phyloP scores from a whole-genome alignment of 148 eudicot species.

The Amaranthus palmeri region DNA sequence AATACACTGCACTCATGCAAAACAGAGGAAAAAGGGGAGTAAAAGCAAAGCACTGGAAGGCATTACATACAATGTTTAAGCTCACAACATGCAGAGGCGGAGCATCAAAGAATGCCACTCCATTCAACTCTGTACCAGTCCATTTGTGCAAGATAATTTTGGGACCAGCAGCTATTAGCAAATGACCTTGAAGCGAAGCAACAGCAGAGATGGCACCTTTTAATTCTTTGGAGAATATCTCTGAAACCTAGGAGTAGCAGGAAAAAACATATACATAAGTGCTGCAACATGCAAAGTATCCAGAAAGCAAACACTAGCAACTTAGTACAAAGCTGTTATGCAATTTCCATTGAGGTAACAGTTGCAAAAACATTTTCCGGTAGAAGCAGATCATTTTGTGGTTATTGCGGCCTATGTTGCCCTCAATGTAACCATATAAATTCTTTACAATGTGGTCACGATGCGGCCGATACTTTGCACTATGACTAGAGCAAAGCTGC shows the following conservation, averaged over 20 bases:
- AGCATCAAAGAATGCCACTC: constrained; percentile 85
- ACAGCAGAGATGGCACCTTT: constrained; percentile 98
- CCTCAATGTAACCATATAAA: too few species aligned
- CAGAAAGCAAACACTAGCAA: neutral
- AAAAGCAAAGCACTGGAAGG: constrained; percentile 1
- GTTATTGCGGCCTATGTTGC: too few species aligned
- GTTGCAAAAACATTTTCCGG: too few species aligned
- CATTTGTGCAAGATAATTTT: constrained; percentile 88
- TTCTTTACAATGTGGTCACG: too few species aligned
- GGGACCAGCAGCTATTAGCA: constrained; percentile 93
- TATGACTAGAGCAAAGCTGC: too few species aligned
- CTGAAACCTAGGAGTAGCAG: constrained; percentile 52
- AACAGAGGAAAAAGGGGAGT: neutral
- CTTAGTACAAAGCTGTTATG: neutral
- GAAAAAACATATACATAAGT: neutral
- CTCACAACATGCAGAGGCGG: constrained; percentile 98
- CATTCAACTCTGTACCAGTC: constrained; percentile 89
- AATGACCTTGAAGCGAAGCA: constrained; percentile 93
- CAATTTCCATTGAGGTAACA: too few species aligned
- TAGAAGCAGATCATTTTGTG: too few species aligned
- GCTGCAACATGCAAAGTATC: neutral
- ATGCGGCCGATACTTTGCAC: too few species aligned
- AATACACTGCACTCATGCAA: neutral
- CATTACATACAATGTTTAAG: constrained; percentile 76
- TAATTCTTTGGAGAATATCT: constrained; percentile 84